phyloP scores from a whole-genome alignment of 768 basidiomycete species.

The Kwoniella dendrophila region DNA sequence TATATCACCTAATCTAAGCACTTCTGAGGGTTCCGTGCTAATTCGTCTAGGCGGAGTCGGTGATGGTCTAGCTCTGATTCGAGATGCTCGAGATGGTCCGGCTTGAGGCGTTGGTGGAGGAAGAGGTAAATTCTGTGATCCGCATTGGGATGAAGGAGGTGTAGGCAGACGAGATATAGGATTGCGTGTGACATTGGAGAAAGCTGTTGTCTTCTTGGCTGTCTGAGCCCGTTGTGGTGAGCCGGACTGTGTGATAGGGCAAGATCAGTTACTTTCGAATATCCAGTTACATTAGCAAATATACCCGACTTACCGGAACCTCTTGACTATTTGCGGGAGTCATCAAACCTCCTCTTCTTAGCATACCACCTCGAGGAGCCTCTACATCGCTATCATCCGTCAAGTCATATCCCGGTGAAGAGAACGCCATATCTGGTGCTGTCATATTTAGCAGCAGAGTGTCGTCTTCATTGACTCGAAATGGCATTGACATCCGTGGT shows the following conservation, averaged over 20 bases:
- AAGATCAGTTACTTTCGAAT: no score
- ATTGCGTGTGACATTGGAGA: neutral
- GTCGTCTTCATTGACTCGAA: constrained; percentile 18
- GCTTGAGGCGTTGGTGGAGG: constrained; percentile 11
- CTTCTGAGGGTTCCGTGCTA: neutral
- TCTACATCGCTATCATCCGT: constrained; percentile 20
- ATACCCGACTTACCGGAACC: constrained; percentile 10
- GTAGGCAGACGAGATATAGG: constrained; percentile 27
- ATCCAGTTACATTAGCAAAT: neutral
- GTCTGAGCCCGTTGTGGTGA: constrained; percentile 9
- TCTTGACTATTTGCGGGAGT: constrained; percentile 41
- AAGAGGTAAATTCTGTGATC: neutral
- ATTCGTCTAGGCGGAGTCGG: constrained; percentile 26
- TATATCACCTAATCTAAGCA: constrained; percentile 1
- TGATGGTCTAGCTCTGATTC: constrained; percentile 24
- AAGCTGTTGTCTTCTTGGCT: neutral
- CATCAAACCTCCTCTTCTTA: constrained; percentile 28
- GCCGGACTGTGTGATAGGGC: no score
- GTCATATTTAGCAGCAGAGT: constrained; percentile 25
- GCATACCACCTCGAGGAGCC: neutral
- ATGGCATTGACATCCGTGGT: constrained; percentile 8
- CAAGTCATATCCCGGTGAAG: constrained; percentile 4
- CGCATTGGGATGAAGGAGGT: constrained; percentile 33
- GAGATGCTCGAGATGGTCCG: neutral
- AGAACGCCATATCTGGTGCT: constrained; percentile 12